These are phyloP conservation scores for Blastocystis hominis DNA, from an alignment of 352 stramenopile genomes.

Conservation along the genomic window DNA sequence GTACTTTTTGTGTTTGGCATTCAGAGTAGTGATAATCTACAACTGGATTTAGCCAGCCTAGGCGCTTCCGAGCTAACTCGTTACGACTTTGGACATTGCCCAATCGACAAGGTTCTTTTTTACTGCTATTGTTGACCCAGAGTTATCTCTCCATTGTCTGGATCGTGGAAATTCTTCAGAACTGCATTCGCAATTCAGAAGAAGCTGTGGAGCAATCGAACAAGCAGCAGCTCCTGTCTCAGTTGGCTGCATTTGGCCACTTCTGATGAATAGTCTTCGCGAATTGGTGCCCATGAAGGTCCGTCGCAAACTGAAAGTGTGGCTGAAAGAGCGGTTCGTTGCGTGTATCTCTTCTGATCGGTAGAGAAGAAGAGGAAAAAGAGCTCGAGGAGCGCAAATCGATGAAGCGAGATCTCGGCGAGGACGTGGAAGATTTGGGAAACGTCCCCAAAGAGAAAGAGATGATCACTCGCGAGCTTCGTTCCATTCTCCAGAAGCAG, in stretches of 20 bases:
- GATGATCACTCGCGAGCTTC: slow-evolving; percentile 88
- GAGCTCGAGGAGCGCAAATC: not conserved
- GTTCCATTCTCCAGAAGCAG: slow-evolving; percentile 85
- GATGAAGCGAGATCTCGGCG: not conserved
- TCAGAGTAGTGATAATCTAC: not conserved
- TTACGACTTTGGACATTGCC: slow-evolving; percentile 35
- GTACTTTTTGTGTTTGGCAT: not conserved
- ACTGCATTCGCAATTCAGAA: not conserved
- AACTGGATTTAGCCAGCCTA: slow-evolving; percentile 39
- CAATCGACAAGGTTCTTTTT: not conserved
- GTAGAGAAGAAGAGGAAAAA: not conserved
- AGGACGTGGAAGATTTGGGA: not conserved
- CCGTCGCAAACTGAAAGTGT: not conserved
- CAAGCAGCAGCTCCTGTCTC: not conserved
- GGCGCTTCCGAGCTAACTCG: slow-evolving; percentile 37
- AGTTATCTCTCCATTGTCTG: not conserved
- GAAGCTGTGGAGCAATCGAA: not conserved
- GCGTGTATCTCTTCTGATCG: not conserved
- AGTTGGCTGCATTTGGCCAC: not conserved
- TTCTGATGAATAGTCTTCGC: not conserved
- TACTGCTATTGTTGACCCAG: not conserved
- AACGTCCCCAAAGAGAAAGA: slow-evolving; percentile 64
- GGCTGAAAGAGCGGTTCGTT: not conserved
- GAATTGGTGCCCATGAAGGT: not conserved
- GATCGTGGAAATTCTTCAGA: slow-evolving; percentile 11